Conservation (phyloP, 352 stramenopile species). For the Pseudoperonospora humuli region DNA sequence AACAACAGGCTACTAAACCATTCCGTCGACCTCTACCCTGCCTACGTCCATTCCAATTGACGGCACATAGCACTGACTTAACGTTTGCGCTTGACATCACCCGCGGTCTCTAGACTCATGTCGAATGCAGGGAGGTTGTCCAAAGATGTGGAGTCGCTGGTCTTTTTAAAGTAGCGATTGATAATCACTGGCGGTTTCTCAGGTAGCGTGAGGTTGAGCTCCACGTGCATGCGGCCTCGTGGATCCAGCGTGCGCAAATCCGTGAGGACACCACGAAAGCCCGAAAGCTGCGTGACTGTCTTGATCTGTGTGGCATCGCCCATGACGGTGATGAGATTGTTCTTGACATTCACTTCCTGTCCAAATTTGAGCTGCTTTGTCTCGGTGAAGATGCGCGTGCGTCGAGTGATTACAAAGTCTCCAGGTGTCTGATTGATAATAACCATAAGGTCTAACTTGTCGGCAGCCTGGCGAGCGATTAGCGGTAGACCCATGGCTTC, state of each 20-base stretch:
- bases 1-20: too few relatives aligned
- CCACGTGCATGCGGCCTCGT: conserved; percentile 72
- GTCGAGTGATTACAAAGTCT: conserved; percentile 81
- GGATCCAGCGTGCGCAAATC: conserved; percentile 72
- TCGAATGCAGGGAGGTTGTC: conserved; percentile 85
- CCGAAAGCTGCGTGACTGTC: conserved; percentile 76
- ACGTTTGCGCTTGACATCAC: conserved; percentile 82
- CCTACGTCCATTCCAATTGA: conserved; percentile 5
- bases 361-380: conserved; percentile 84
- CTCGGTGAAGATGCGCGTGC: conserved; percentile 86
- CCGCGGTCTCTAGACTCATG: conserved; percentile 72
- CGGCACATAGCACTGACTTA: conserved; percentile 25
- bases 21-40: too few relatives aligned
- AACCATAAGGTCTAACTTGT: conserved; percentile 86
- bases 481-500: conserved; percentile 83
- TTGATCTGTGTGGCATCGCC: conserved; percentile 63
- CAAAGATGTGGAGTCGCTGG: conserved; percentile 78
- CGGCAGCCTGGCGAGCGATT: conserved; percentile 78
- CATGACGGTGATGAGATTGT: conserved; percentile 81
- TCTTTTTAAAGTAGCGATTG: conserved; percentile 84
- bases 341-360: conserved; percentile 84
- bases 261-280: conserved; percentile 65
- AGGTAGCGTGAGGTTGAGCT: conserved; percentile 66
- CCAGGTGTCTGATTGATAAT: conserved; percentile 80
- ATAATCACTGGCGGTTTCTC: conserved; percentile 74